phyloP scores from a whole-genome alignment of 192 early-diverging fungal genomes.

The Coemansia sp. region DNA sequence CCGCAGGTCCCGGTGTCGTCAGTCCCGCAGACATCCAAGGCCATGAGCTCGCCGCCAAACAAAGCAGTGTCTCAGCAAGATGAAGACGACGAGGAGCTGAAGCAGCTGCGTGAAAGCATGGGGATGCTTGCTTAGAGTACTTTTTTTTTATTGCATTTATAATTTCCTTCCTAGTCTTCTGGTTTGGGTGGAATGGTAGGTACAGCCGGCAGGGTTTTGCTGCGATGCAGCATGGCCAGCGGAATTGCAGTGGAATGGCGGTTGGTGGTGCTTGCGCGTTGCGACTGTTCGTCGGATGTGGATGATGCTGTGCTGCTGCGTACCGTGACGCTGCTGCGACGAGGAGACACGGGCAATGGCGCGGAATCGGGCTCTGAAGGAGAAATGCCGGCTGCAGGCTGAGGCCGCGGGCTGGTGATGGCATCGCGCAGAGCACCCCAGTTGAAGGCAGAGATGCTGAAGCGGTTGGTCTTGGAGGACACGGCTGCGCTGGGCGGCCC shows the following conservation, averaged over 20 bases:
- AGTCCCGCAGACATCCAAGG: background rate
- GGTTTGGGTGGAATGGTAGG: conserved; percentile 3
- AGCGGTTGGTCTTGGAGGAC: conserved; percentile 7
- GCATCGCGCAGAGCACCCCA: conserved; percentile 40
- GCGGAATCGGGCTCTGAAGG: background rate
- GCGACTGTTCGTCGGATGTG: conserved; percentile 3
- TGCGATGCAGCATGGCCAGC: conserved; percentile 42
- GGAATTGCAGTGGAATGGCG: conserved; percentile 34
- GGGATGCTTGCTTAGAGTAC: conserved; percentile 27
- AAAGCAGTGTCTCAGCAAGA: conserved; percentile 12
- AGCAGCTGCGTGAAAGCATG: conserved; percentile 47
- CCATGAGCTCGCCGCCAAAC: background rate
- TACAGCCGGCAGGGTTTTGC: conserved; percentile 26
- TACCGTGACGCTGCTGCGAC: conserved; percentile 17
- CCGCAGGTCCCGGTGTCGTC: conserved; percentile 53
- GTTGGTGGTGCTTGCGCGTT: conserved; percentile 2
- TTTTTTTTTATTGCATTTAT: background rate
- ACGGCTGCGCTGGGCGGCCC: conserved; percentile 1
- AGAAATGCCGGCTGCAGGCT: conserved; percentile 7
- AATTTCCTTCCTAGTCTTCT: background rate
- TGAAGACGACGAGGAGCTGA: conserved; percentile 45
- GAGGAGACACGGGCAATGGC: conserved; percentile 7
- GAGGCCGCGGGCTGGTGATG: conserved; percentile 33
- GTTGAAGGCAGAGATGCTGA: conserved; percentile 45
- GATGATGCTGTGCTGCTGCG: conserved; percentile 6